Percentiles rank a stretch among this genome's conserved stretches.
phyloP scores from a whole-genome alignment of 768 basidiomycete species.

The Lentinula edodes region DNA sequence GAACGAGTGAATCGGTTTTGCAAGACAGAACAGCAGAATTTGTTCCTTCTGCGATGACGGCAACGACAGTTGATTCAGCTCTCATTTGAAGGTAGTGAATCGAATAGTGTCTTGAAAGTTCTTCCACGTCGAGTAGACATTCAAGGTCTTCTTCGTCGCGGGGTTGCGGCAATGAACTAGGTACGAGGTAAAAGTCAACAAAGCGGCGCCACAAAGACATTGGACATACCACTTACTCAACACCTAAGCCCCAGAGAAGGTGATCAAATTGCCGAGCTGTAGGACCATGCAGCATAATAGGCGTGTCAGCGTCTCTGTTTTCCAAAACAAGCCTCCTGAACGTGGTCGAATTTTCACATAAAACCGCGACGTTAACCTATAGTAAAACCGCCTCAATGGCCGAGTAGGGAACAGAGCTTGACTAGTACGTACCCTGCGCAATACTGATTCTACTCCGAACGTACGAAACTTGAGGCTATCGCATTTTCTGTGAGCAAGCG shows the following conservation, averaged over 20 bases:
- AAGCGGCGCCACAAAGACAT: slow-evolving; percentile 1
- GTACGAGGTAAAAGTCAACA: slow-evolving; percentile 8
- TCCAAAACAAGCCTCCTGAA: neutral
- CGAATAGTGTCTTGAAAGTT: neutral
- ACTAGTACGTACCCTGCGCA: neutral
- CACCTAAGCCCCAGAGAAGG: slow-evolving; percentile 32
- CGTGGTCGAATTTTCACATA: neutral
- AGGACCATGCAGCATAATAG: slow-evolving; percentile 32
- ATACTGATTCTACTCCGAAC: neutral
- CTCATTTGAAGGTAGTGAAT: neutral
- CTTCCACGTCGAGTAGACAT: neutral
- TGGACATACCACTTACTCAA: slow-evolving; percentile 26
- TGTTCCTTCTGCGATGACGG: neutral
- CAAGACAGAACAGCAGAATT: neutral
- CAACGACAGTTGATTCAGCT: neutral
- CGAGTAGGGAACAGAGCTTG: neutral
- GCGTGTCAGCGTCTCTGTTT: slow-evolving; percentile 17
- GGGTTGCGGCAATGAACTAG: slow-evolving; percentile 21
- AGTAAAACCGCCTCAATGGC: neutral
- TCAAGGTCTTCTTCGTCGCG: slow-evolving; percentile 22
- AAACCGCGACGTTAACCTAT: slow-evolving; percentile 1
- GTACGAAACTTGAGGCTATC: neutral
- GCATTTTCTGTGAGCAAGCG: neutral
- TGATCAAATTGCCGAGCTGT: slow-evolving; percentile 30
- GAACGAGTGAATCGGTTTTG: neutral